Evolutionary conservation across 495 filamentous ascomycete species (phyloP).

Genomic region (Cudoniella acicularis): DNA sequence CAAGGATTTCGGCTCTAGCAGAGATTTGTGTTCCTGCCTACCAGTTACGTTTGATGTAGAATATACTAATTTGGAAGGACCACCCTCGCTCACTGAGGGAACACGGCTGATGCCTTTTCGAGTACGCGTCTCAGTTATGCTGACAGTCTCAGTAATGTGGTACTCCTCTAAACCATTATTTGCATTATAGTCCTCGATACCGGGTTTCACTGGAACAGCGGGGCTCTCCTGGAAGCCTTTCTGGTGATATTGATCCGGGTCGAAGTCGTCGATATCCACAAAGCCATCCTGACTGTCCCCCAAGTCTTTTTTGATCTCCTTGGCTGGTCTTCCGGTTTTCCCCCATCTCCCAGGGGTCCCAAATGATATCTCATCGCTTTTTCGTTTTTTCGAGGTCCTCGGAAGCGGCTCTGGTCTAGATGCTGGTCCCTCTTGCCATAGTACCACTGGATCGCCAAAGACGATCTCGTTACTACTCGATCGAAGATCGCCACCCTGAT

Average conservation of each 20-base stretch:
- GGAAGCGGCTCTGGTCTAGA: constrained; percentile 35
- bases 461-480: constrained; percentile 29
- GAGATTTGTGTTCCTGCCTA: no score
- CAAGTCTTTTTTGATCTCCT: neutral
- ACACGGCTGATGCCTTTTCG: constrained; percentile 20
- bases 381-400: constrained; percentile 55
- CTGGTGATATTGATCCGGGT: constrained; percentile 1
- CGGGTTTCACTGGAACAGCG: constrained; percentile 20
- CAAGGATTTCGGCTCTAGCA: constrained; percentile 3
- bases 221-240: constrained; percentile 18
- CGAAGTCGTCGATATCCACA: constrained; percentile 32
- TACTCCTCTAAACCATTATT: constrained; percentile 13
- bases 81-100: constrained; percentile 3
- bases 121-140: constrained; percentile 20
- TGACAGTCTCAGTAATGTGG: constrained; percentile 25
- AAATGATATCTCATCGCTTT: constrained; percentile 65
- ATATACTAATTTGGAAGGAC: neutral
- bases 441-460: constrained; percentile 47
- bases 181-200: constrained; percentile 15
- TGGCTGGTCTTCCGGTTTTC: neutral
- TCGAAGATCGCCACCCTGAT: constrained; percentile 34
- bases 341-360: constrained; percentile 4
- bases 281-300: constrained; percentile 12
- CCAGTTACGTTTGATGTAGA: no score
- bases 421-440: constrained; percentile 61